These are phyloP conservation scores for Sanghuangporus sanghuang DNA, from an alignment of 1,284 basidiomycete species.

Conservation along the genomic window DNA sequence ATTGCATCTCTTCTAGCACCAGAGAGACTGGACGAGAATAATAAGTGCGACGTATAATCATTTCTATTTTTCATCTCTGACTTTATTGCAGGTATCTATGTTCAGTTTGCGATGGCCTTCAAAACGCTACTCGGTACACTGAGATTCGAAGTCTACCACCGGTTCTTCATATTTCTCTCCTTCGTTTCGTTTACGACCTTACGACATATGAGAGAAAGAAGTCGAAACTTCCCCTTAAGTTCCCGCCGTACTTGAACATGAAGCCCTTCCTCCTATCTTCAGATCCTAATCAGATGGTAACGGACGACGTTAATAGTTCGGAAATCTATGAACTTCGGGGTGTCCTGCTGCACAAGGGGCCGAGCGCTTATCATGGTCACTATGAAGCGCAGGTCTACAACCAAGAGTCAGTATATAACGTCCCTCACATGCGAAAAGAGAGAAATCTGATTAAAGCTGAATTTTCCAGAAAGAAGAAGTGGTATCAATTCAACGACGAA, in stretches of 20 bases:
- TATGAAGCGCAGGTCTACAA: slow-evolving; percentile 89
- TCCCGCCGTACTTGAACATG: slow-evolving; percentile 76
- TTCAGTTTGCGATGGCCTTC: slow-evolving; percentile 60
- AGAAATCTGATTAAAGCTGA: slow-evolving; percentile 37
- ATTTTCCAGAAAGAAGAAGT: slow-evolving; percentile 37
- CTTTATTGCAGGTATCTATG: slow-evolving; percentile 63
- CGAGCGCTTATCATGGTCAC: slow-evolving; percentile 87
- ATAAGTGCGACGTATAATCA: slow-evolving; percentile 45
- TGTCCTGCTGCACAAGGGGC: slow-evolving; percentile 79
- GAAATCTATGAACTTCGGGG: slow-evolving; percentile 75
- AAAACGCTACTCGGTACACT: slow-evolving; percentile 74
- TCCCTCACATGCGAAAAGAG: slow-evolving; percentile 1
- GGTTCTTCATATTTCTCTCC: slow-evolving; percentile 81
- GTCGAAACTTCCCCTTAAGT: slow-evolving; percentile 71
- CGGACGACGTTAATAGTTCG: slow-evolving; percentile 18
- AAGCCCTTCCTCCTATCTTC: slow-evolving; percentile 43
- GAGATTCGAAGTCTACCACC: slow-evolving; percentile 70
- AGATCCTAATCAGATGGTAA: slow-evolving; percentile 8
- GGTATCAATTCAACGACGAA: slow-evolving; percentile 91
- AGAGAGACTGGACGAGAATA: slow-evolving; percentile 76
- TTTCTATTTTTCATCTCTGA: not conserved
- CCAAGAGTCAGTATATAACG: slow-evolving; percentile 39
- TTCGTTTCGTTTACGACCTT: slow-evolving; percentile 87
- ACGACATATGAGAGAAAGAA: slow-evolving; percentile 76
- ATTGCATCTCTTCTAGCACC: slow-evolving; percentile 56